Evolutionary conservation across 345 rosid genomes (phyloP).

Genomic region (Moricandia arvensis): DNA sequence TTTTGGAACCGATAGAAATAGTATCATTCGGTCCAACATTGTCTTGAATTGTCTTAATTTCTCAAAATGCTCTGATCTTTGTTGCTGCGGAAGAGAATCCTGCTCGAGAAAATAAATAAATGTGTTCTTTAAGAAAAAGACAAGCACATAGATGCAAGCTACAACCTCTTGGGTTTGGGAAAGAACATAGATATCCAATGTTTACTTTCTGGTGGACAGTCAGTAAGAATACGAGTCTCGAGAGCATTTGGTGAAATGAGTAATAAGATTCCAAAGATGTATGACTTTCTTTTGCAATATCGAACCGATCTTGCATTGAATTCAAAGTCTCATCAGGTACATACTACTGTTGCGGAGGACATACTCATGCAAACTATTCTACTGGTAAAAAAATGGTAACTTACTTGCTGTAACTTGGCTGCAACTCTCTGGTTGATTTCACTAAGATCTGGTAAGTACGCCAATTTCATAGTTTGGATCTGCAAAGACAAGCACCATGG

Average conservation of each 20-base stretch:
- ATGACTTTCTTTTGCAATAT: background rate
- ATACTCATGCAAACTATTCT: constrained; percentile 11
- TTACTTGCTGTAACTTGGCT: constrained; percentile 64
- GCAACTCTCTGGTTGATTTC: constrained; percentile 68
- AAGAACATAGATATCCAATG: constrained; percentile 10
- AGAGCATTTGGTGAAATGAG: background rate
- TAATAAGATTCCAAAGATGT: constrained; percentile 6
- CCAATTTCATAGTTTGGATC: constrained; percentile 70
- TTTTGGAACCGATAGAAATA: constrained; percentile 57
- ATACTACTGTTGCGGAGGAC: constrained; percentile 8
- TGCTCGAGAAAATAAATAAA: constrained; percentile 43
- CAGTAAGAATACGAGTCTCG: constrained; percentile 1
- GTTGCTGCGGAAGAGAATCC: constrained; percentile 65
- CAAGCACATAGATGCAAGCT: constrained; percentile 19
- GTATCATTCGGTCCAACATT: constrained; percentile 66
- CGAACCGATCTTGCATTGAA: constrained; percentile 5
- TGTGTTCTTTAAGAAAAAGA: background rate
- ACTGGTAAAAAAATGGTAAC: background rate
- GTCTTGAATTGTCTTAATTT: constrained; percentile 57
- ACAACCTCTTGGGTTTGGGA: constrained; percentile 3
- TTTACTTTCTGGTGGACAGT: constrained; percentile 5
- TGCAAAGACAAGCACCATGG: constrained; percentile 37
- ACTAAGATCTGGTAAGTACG: constrained; percentile 61
- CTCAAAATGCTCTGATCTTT: constrained; percentile 70
- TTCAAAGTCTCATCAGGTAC: background rate